Evolutionary conservation across 2,329 filamentous ascomycete species (phyloP), one percentile per base, ranked within the genome.

Genomic region (Fusarium setosum): DNA sequence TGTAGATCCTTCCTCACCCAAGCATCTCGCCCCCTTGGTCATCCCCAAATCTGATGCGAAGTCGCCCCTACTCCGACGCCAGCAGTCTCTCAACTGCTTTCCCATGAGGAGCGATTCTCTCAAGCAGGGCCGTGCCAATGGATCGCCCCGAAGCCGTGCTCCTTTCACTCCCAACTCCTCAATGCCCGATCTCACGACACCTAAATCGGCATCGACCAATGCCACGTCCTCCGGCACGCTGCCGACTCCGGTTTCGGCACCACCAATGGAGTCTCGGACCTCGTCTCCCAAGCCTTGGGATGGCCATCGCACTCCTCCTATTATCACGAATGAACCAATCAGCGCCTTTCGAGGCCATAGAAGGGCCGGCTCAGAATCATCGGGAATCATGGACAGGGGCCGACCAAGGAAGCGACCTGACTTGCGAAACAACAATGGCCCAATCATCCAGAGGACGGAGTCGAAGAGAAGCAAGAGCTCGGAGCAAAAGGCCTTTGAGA

Each of bases 361-460:
- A 51, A 80, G 87, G 47, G 82, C 83, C 18, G 82, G 82, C 48
- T 90, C 88, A 1, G 88, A 90, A 55, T 82, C 84, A 0, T 84
- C 81, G 12, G 84, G 83, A 59, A 85, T 88, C 42, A 86, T 88
- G 82, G 86, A 90, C 59, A 80, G 88, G 40, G 88, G 87, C 6
- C 82, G 88, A n/a, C 85, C 87, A 1, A 82, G 84, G 57, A 89
- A 86, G 75, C 80, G 85, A 52, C 72, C 72, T 12, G 84, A 86
- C 21, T 73, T 74, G 15, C 76, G 75, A n/a, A 69, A 71, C 52
- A 80, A 80, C 59, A 79, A 77, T 26, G 75, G 75, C 8, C 72
- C 72, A 2, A 72, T 75, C 17, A 70, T 77, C 9, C 81, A 81
- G 65, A 75, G 78, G 41, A 73, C 73, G 10, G 78, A 74, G 2